Evolutionary conservation across 78 protist species (phyloP).

Genomic region (Polysphondylium violaceum): DNA sequence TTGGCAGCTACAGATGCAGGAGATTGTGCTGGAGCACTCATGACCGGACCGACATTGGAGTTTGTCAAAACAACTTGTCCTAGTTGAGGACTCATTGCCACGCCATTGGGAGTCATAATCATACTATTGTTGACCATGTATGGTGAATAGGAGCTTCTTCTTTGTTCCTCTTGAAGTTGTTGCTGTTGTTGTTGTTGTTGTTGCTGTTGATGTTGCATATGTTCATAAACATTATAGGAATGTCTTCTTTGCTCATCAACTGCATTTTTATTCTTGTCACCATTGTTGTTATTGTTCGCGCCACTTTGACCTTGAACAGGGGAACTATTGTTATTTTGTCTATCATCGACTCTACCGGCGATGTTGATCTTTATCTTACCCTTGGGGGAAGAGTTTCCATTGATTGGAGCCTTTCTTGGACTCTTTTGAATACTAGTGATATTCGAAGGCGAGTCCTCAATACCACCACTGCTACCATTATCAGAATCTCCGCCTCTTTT

Average conservation of each 20-base stretch:
- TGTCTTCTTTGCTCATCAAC: conserved; percentile 61
- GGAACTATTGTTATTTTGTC: conserved; percentile 33
- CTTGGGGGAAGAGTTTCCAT: conserved; percentile 40
- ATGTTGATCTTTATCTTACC: conserved; percentile 55
- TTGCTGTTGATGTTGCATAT: conserved; percentile 7
- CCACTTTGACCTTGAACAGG: conserved; percentile 28
- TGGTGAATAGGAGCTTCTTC: conserved; percentile 17
- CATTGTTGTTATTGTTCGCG: conserved; percentile 36
- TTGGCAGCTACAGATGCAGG: not conserved
- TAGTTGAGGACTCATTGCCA: not conserved
- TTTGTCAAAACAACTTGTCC: no score
- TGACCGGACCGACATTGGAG: not conserved
- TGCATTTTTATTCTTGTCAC: conserved; percentile 3
- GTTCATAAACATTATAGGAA: conserved; percentile 34
- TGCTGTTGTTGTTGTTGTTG: conserved; percentile 23
- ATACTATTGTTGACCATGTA: not conserved
- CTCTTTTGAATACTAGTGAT: not conserved
- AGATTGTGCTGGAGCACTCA: no score
- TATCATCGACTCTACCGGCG: conserved; percentile 30
- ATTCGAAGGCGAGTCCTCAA: conserved; percentile 3
- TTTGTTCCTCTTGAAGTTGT: conserved; percentile 33
- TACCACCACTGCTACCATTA: not conserved
- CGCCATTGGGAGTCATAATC: not conserved
- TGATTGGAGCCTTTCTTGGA: conserved; percentile 6
- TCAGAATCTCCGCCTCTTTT: conserved; percentile 6